Conservation (phyloP, 352 stramenopile genomes). For the Phytophthora fragariae region DNA sequence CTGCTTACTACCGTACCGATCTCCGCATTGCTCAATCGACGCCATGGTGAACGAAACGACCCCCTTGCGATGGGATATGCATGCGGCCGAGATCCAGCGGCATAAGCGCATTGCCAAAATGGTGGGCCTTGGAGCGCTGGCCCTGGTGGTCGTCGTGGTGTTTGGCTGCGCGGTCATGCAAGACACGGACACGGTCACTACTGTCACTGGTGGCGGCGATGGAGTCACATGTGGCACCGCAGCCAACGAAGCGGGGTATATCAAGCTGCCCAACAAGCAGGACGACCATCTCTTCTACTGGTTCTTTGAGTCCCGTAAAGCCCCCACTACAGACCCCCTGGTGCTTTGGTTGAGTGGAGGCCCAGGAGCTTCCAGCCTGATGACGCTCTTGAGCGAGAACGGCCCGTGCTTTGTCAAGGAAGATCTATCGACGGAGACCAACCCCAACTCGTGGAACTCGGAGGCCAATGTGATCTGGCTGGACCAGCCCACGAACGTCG, state of each 20-base stretch:
- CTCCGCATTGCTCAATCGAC: conserved; percentile 1
- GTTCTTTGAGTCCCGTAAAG: conserved; percentile 63
- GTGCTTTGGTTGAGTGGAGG: conserved; percentile 70
- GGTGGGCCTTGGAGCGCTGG: conserved; percentile 18
- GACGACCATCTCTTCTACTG: conserved; percentile 74
- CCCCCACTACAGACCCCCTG: conserved; percentile 47
- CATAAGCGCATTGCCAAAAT: conserved; percentile 33
- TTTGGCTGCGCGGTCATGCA: conserved; percentile 17
- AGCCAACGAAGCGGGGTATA: conserved; percentile 57
- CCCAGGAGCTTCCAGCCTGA: conserved; percentile 53
- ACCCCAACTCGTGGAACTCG: conserved; percentile 69
- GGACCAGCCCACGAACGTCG: conserved; percentile 63
- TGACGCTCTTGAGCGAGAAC: conserved; percentile 60
- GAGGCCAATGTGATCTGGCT: conserved; percentile 75
- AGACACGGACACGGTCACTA: conserved; percentile 5
- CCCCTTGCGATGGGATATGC: conserved; percentile 19
- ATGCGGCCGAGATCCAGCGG: conserved; percentile 2
- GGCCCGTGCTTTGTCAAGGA: conserved; percentile 56
- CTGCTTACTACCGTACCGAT: neutral
- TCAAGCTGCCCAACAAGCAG: conserved; percentile 52
- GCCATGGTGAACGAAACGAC: conserved; percentile 32
- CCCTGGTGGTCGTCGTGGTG: conserved; percentile 21
- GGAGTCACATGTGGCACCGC: conserved; percentile 25
- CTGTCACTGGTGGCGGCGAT: neutral
- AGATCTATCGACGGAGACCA: conserved; percentile 48